These are phyloP conservation scores for Pyracantha coccinea DNA, from an alignment of 331 rosid genomes.

Conservation along the genomic window DNA sequence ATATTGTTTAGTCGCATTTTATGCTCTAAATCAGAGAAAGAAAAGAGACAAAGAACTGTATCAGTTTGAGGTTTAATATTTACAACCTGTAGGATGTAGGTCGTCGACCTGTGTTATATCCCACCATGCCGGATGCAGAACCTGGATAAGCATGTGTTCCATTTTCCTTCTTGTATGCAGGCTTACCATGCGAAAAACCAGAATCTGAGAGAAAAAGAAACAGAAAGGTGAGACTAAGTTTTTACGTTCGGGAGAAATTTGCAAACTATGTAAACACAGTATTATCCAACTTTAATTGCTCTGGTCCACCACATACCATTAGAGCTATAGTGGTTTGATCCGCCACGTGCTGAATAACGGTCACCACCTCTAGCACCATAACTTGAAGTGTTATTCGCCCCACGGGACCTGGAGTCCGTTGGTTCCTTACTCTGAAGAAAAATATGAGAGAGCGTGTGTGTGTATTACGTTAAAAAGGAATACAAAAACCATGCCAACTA, in stretches of 20 bases:
- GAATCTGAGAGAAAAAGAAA: conserved; percentile 42
- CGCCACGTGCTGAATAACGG: conserved; percentile 64
- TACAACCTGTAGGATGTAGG: conserved; percentile 57
- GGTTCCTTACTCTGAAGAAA: conserved; percentile 57
- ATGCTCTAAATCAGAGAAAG: not conserved
- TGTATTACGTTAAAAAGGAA: not conserved
- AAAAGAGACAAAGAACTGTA: not conserved
- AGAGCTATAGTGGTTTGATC: conserved; percentile 42
- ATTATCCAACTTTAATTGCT: not conserved
- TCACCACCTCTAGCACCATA: conserved; percentile 56
- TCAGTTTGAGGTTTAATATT: not conserved
- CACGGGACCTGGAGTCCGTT: conserved; percentile 64
- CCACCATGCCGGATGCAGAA: conserved; percentile 36
- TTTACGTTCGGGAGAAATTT: not conserved
- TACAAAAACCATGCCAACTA: not conserved
- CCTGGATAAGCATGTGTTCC: conserved; percentile 53
- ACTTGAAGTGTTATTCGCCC: conserved; percentile 34
- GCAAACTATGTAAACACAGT: not conserved
- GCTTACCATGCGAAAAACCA: conserved; percentile 49
- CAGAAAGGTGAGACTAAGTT: not conserved
- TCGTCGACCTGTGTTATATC: conserved; percentile 37
- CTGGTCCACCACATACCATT: conserved; percentile 42
- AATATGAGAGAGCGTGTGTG: not conserved
- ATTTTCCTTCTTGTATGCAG: conserved; percentile 73
- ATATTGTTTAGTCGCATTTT: not conserved